phyloP scores from a whole-genome alignment of 192 early-diverging fungal species.

The Pilaira anomala region DNA sequence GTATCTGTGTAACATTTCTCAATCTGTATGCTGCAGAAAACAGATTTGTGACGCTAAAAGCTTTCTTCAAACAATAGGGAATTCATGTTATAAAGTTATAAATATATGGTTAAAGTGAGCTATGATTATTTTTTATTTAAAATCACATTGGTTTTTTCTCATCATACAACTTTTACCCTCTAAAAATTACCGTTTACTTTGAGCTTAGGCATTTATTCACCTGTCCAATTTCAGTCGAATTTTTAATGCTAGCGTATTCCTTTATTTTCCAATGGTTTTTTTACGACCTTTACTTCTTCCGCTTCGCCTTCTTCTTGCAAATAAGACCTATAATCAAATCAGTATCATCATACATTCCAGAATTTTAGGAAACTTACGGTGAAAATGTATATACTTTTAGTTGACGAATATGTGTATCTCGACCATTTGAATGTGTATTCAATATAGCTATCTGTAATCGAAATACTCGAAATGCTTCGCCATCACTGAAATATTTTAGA shows the following conservation, averaged over 20 bases:
- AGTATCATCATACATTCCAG: neutral
- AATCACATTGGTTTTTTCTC: too few relatives aligned
- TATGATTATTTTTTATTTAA: too few relatives aligned
- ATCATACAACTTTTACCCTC: too few relatives aligned
- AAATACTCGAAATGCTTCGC: conserved; percentile 45
- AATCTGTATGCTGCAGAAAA: too few relatives aligned
- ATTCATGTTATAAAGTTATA: too few relatives aligned
- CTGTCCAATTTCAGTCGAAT: too few relatives aligned
- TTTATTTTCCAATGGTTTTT: neutral
- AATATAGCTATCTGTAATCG: conserved; percentile 69
- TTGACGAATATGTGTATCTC: conserved; percentile 80
- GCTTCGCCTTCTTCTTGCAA: neutral
- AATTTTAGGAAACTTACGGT: conserved; percentile 37
- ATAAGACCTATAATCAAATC: neutral
- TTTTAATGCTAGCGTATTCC: neutral
- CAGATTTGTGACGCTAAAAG: too few relatives aligned
- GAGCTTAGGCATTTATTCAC: too few relatives aligned
- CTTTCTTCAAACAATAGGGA: too few relatives aligned
- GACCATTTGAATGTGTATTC: conserved; percentile 76
- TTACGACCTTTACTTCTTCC: neutral
- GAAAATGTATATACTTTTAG: conserved; percentile 60
- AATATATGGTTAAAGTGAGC: too few relatives aligned
- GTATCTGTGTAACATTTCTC: too few relatives aligned
- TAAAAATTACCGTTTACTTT: too few relatives aligned
- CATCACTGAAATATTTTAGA: conserved; percentile 4